Percentiles rank a stretch among this genome's conserved stretches.
Conservation (phyloP, 305 asterid species). For the Coffea humblotiana region DNA sequence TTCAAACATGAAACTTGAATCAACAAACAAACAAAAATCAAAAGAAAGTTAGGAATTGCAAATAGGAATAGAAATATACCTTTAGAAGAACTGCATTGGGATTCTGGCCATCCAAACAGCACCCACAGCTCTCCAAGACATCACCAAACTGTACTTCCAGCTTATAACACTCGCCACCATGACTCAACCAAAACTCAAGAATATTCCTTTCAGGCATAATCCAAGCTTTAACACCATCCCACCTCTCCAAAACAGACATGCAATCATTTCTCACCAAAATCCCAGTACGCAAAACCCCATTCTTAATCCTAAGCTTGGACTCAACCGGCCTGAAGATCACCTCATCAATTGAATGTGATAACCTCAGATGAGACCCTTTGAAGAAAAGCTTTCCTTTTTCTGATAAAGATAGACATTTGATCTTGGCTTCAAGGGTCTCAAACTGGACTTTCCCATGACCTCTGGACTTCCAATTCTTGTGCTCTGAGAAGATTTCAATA, state of each 20-base stretch:
- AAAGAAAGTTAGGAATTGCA: too few relatives aligned
- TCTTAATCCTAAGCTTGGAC: conserved; percentile 45
- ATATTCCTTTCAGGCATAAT: conserved; percentile 69
- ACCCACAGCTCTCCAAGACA: conserved; percentile 47
- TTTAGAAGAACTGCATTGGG: conserved; percentile 55
- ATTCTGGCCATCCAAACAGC: conserved; percentile 36
- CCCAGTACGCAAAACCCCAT: conserved; percentile 49
- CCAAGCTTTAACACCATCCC: conserved; percentile 60
- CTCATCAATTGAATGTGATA: conserved; percentile 50
- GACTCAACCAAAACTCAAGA: conserved; percentile 51
- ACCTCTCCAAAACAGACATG: conserved; percentile 59
- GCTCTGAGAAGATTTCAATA: conserved; percentile 69
- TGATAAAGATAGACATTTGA: conserved; percentile 48
- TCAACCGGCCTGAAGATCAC: conserved; percentile 56
- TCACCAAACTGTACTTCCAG: conserved; percentile 77
- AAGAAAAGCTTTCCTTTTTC: conserved; percentile 41
- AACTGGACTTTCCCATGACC: conserved; percentile 85
- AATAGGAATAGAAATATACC: conserved; percentile 35
- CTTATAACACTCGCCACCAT: conserved; percentile 44
- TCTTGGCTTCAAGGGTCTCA: conserved; percentile 47
- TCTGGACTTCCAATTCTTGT: conserved; percentile 77
- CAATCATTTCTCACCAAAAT: conserved; percentile 44
- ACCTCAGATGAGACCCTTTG: conserved; percentile 46
- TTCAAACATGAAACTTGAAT: neutral
- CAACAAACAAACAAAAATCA: neutral